Evolutionary conservation across 805 yeast species (phyloP).

Genomic region (Ogataea nitratoaversa): DNA sequence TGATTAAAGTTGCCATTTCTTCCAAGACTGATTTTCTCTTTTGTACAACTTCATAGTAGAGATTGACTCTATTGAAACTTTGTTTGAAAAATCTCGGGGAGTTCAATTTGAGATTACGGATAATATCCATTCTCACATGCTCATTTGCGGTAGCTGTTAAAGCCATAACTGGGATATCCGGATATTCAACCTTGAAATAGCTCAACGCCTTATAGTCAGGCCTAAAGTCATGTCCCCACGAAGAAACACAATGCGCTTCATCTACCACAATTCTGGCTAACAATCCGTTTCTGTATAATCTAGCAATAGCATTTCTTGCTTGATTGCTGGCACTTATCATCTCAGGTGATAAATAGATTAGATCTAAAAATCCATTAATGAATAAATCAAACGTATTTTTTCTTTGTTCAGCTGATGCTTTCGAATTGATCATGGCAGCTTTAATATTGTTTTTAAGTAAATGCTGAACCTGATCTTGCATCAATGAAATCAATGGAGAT

Average conservation of each 20-base stretch:
- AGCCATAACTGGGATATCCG: slow-evolving; percentile 88
- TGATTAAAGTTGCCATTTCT: slow-evolving; percentile 56
- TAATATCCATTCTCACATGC: slow-evolving; percentile 80
- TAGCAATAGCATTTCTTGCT: slow-evolving; percentile 59
- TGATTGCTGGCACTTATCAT: slow-evolving; percentile 77
- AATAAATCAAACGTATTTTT: slow-evolving; percentile 58
- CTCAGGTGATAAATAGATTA: slow-evolving; percentile 90
- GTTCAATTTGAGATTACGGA: slow-evolving; percentile 65
- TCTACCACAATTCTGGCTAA: slow-evolving; percentile 90
- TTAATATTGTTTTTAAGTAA: slow-evolving; percentile 59
- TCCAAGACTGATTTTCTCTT: slow-evolving; percentile 56
- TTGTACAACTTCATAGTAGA: slow-evolving; percentile 70
- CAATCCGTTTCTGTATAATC: slow-evolving; percentile 47
- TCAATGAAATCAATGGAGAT: slow-evolving; percentile 90
- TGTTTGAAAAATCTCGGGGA: slow-evolving; percentile 70
- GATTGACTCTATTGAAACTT: slow-evolving; percentile 86
- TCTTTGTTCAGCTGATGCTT: slow-evolving; percentile 59
- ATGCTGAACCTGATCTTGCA: slow-evolving; percentile 96
- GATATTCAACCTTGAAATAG: slow-evolving; percentile 67
- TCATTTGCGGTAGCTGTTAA: slow-evolving; percentile 96
- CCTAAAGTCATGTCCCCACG: slow-evolving; percentile 98
- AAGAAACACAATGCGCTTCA: slow-evolving; percentile 97
- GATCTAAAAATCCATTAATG: slow-evolving; percentile 60
- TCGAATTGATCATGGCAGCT: slow-evolving; percentile 88
- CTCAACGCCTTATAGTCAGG: slow-evolving; percentile 88